A percentile compares a stretch with the other conserved stretches of the same genome.
phyloP scores from a whole-genome alignment of 148 eudicot genomes.

The Chenopodium berlandieri region DNA sequence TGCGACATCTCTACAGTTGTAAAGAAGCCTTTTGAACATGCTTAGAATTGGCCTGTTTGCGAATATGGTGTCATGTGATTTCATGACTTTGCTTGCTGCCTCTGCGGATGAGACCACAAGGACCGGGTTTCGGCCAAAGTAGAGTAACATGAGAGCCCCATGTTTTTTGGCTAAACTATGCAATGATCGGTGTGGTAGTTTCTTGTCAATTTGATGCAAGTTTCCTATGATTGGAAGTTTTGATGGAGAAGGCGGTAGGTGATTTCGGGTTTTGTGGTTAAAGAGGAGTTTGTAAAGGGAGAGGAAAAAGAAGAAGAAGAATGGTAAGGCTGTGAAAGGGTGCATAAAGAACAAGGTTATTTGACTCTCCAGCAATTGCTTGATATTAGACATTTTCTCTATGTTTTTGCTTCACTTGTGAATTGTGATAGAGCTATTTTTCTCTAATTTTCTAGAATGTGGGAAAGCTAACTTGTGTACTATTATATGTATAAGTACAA shows the following conservation, averaged over 20 bases:
- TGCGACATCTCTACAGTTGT: slow-evolving; percentile 23
- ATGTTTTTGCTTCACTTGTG: neutral
- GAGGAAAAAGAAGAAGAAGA: slow-evolving; percentile 14
- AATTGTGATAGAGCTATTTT: neutral
- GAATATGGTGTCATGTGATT: slow-evolving; percentile 27
- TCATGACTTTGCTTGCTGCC: slow-evolving; percentile 20
- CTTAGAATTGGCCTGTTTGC: slow-evolving; percentile 21
- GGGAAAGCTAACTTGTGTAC: neutral
- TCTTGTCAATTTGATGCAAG: slow-evolving; percentile 21
- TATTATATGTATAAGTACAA: too few species aligned
- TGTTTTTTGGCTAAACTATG: slow-evolving; percentile 19
- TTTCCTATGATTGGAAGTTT: slow-evolving; percentile 29
- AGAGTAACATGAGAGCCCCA: slow-evolving; percentile 28
- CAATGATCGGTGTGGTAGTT: slow-evolving; percentile 24
- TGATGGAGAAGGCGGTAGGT: slow-evolving; percentile 23
- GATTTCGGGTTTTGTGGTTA: neutral
- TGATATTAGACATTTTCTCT: neutral
- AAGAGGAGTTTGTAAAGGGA: slow-evolving; percentile 18
- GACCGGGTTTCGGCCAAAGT: slow-evolving; percentile 25
- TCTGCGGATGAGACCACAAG: slow-evolving; percentile 27
- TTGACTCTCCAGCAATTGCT: neutral
- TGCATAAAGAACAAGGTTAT: neutral
- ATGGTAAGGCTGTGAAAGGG: slow-evolving; percentile 5
- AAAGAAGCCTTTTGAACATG: slow-evolving; percentile 18
- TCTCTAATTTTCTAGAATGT: neutral